Conservation (phyloP, 2,329 filamentous ascomycete species). For the Colletotrichum eremochloae region DNA sequence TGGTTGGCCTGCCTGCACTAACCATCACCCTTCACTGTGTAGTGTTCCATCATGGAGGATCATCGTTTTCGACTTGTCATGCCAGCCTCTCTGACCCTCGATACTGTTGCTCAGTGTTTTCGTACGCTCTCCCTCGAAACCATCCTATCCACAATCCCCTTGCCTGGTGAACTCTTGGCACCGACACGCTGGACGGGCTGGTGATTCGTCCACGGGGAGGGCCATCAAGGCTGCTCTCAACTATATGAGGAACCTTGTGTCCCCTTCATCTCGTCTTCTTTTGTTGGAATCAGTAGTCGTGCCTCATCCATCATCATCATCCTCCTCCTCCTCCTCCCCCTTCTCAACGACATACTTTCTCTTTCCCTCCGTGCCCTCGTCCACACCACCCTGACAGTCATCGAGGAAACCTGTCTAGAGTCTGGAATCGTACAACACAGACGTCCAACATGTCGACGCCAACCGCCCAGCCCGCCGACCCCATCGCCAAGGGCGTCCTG, state of each 20-base stretch:
- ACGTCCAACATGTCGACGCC: constrained; percentile 39
- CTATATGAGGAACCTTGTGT: constrained; percentile 29
- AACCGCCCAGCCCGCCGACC: constrained; percentile 69
- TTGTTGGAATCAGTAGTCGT: constrained; percentile 15
- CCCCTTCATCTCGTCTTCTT: constrained; percentile 14
- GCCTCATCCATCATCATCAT: constrained; percentile 2
- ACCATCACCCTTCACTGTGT: constrained; percentile 24
- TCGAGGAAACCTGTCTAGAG: constrained; percentile 3
- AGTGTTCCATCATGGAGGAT: constrained; percentile 37
- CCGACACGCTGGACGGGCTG: constrained; percentile 28
- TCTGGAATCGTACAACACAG: background rate
- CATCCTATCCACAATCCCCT: constrained; percentile 29
- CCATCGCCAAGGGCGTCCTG: constrained; percentile 74
- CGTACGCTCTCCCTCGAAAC: constrained; percentile 24
- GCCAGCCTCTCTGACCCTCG: constrained; percentile 11
- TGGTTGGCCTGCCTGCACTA: constrained; percentile 31
- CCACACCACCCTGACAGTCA: background rate
- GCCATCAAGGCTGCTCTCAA: constrained; percentile 4
- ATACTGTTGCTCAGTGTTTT: constrained; percentile 9
- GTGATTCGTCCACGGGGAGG: constrained; percentile 24
- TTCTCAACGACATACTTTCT: constrained; percentile 5
- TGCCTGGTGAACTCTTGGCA: constrained; percentile 38
- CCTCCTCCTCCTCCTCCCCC: background rate
- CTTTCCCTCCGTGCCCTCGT: background rate
- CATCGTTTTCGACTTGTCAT: constrained; percentile 31